These are phyloP conservation scores for Sanghuangporus baumii DNA, from an alignment of 1,284 basidiomycete species.

Conservation along the genomic window DNA sequence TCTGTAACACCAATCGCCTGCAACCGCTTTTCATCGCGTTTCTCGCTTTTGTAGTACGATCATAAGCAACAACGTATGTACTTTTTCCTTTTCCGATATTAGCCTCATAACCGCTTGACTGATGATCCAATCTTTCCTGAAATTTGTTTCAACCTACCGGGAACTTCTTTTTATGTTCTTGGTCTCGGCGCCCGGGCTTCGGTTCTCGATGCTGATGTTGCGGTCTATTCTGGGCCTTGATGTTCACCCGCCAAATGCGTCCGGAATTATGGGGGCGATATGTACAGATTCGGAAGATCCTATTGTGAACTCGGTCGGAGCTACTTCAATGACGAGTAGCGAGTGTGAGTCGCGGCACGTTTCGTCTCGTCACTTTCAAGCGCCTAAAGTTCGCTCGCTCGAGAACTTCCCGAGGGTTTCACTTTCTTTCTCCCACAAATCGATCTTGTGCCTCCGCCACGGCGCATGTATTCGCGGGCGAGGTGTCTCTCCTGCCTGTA, in stretches of 20 bases:
- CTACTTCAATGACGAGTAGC: not conserved
- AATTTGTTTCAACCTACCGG: not conserved
- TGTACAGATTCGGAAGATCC: conserved; percentile 46
- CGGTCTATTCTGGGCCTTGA: not conserved
- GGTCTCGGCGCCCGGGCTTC: not conserved
- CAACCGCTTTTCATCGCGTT: not conserved
- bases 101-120: not conserved
- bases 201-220: not conserved
- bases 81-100: not conserved
- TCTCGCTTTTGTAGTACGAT: conserved; percentile 40
- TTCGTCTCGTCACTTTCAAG: not conserved
- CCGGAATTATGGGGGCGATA: not conserved
- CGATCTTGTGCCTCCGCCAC: not conserved
- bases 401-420: not conserved
- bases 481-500: too few relatives aligned
- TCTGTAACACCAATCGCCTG: not conserved
- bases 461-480: too few relatives aligned
- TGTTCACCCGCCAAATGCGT: not conserved
- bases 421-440: not conserved
- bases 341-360: not conserved
- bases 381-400: not conserved
- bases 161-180: not conserved
- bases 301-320: conserved; percentile 33
- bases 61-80: conserved; percentile 65
- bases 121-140: not conserved